Evolutionary conservation across 2,329 filamentous ascomycete species (phyloP), one percentile per base, ranked within the genome.

Genomic region (Remersonia thermophila): DNA sequence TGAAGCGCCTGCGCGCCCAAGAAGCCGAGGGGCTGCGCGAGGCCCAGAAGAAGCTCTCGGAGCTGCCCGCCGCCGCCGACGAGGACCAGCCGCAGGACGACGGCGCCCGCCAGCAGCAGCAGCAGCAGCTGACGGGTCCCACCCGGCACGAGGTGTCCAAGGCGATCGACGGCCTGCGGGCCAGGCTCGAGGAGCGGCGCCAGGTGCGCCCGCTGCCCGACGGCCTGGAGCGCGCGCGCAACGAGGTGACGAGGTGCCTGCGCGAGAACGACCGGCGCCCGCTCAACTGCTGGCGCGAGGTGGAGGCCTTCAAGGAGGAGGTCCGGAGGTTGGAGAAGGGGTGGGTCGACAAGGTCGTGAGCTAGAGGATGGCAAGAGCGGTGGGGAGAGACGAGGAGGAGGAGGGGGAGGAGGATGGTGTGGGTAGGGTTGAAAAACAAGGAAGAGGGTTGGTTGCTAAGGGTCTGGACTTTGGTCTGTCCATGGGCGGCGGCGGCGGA

Each of bases 211-310:
- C 78, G 47, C 56, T 85, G 47, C 83, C 86, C 48, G 74, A 79
- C 44, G 64, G 64, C 34, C 76, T 94, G 33, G 77, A 84, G 60
- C 71, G 67, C 55, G 83, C 86, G 14, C 80, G 85, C 59, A 67
- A 73, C 48, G 75, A 79, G 41, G 77, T 95, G 38, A 74, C 91
- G 44, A 71, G 73, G 50, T 96, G 89, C 58, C 66, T 96, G 66
- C 69, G 82, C 43, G 70, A 80, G 53, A 80, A 95, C 58, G 87
- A 95, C 61, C 71, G 85, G 46, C 73, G 85, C 58, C 87, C 89
- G 56, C 66, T 95, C 55, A 83, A 95, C 66, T 96, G 89, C 71
- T 95, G 83, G 82, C 72, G 78, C 60, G 86, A 95, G 71, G 85
- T 95, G 16, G 81, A 93, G 64, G 69, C 67, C 14, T 96, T 96